phyloP scores from a whole-genome alignment of 352 stramenopile species.

The Blastocystis hominis region DNA sequence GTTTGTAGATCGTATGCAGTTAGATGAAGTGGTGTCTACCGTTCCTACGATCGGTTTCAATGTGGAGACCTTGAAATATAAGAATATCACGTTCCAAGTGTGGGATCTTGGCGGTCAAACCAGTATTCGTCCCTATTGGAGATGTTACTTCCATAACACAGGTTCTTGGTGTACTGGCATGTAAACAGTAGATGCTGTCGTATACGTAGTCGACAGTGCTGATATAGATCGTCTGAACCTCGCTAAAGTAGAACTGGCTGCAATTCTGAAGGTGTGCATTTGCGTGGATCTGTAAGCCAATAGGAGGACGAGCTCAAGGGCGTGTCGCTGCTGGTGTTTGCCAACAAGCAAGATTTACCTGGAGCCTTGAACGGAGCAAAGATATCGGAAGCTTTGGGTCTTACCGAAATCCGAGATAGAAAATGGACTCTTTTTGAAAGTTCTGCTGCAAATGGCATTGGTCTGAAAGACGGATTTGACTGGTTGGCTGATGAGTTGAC shows the following conservation, averaged over 20 bases:
- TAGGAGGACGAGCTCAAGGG: slow-evolving; percentile 96
- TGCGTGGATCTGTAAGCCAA: slow-evolving; percentile 1
- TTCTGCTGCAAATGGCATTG: slow-evolving; percentile 87
- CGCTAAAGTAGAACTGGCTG: slow-evolving; percentile 80
- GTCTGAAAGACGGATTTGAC: slow-evolving; percentile 98
- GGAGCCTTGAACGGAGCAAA: slow-evolving; percentile 62
- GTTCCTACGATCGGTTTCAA: slow-evolving; percentile 97
- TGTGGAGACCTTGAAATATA: slow-evolving; percentile 77
- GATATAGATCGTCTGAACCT: slow-evolving; percentile 90
- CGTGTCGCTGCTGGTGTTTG: slow-evolving; percentile 95
- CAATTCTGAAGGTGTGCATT: slow-evolving; percentile 49
- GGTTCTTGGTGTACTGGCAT: not conserved
- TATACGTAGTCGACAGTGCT: slow-evolving; percentile 78
- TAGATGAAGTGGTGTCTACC: slow-evolving; percentile 90
- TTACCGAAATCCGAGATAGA: slow-evolving; percentile 91
- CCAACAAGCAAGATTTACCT: slow-evolving; percentile 85
- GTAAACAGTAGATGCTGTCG: slow-evolving; percentile 64
- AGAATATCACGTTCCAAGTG: slow-evolving; percentile 78
- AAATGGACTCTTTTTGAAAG: slow-evolving; percentile 99
- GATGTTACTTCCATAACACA: slow-evolving; percentile 98
- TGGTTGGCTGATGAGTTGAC: slow-evolving; percentile 70
- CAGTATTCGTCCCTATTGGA: slow-evolving; percentile 98
- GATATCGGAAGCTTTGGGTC: slow-evolving; percentile 91
- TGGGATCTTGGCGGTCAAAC: slow-evolving; percentile 99
- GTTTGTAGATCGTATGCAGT: slow-evolving; percentile 57